Percentiles rank a stretch among this genome's conserved stretches.
Evolutionary conservation across 1,284 basidiomycete species (phyloP).

Genomic region (Coriolopsis trogii): DNA sequence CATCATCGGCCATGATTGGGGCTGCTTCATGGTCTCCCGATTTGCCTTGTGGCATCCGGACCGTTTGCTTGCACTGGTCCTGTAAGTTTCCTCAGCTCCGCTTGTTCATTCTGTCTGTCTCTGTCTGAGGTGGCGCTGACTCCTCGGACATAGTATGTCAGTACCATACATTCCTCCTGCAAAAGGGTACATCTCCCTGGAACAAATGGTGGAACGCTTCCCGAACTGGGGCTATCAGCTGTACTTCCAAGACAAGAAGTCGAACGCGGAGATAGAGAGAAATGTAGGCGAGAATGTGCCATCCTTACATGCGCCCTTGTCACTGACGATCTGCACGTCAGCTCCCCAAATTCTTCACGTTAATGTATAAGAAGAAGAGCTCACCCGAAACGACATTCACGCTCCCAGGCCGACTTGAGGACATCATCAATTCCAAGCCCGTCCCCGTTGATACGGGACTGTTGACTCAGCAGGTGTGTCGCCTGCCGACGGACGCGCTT

Average conservation of each 20-base stretch:
- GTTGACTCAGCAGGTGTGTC: constrained; percentile 17
- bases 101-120: constrained; percentile 1
- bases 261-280: constrained; percentile 53
- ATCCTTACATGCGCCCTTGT: background rate
- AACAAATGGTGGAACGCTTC: constrained; percentile 49
- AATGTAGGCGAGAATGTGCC: constrained; percentile 5
- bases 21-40: constrained; percentile 55
- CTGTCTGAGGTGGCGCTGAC: background rate
- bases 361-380: constrained; percentile 10
- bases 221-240: constrained; percentile 67
- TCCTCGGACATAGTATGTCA: constrained; percentile 49
- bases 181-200: constrained; percentile 48
- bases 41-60: constrained; percentile 72
- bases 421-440: constrained; percentile 3
- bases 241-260: constrained; percentile 55
- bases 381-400: constrained; percentile 13
- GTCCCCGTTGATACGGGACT: constrained; percentile 7
- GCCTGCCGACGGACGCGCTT: background rate
- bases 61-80: constrained; percentile 54
- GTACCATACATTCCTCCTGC: constrained; percentile 63
- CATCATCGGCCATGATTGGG: constrained; percentile 77
- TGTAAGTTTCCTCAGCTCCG: constrained; percentile 44
- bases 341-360: constrained; percentile 19
- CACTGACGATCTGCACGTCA: constrained; percentile 8
- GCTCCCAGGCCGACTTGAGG: constrained; percentile 13